Conservation (phyloP, 352 stramenopile species). For the Phytophthora macrochlamydospora region DNA sequence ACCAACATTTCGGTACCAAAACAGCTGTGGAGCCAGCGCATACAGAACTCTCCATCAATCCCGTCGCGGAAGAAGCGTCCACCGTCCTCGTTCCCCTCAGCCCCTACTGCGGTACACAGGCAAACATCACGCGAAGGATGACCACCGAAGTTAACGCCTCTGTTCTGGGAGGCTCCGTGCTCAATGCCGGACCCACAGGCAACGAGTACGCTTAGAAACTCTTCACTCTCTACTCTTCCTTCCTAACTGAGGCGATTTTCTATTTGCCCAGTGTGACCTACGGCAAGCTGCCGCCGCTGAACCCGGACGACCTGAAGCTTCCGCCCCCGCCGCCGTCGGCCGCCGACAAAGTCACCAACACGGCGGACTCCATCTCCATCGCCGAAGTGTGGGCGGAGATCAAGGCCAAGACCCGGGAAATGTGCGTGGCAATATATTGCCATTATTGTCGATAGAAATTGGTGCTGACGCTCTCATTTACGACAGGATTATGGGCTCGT, state of each 20-base stretch:
- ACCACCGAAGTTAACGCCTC: slow-evolving; percentile 43
- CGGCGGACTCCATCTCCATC: slow-evolving; percentile 75
- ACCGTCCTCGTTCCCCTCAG: slow-evolving; percentile 13
- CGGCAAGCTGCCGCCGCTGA: slow-evolving; percentile 81
- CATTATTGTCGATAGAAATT: background rate
- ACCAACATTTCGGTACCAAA: too few species aligned
- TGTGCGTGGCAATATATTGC: slow-evolving; percentile 43
- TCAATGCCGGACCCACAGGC: slow-evolving; percentile 63
- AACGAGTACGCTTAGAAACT: slow-evolving; percentile 44
- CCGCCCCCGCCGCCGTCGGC: slow-evolving; percentile 76
- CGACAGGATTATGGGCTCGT: slow-evolving; percentile 77
- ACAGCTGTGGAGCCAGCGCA: slow-evolving; percentile 6
- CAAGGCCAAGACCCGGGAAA: slow-evolving; percentile 80
- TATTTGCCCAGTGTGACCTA: slow-evolving; percentile 52
- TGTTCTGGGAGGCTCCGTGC: slow-evolving; percentile 65
- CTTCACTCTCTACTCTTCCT: slow-evolving; percentile 1
- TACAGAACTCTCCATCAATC: slow-evolving; percentile 20
- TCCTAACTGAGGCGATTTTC: background rate
- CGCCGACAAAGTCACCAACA: slow-evolving; percentile 70
- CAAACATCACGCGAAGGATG: slow-evolving; percentile 39
- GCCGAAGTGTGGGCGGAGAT: slow-evolving; percentile 86
- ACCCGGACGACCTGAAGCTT: slow-evolving; percentile 87
- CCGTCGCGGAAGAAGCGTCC: slow-evolving; percentile 12
- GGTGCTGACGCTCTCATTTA: slow-evolving; percentile 4
- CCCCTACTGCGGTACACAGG: slow-evolving; percentile 21